These are phyloP conservation scores for Paramecium sexaurelia DNA, from an alignment of 73 alveolate genomes.

Conservation along the genomic window DNA sequence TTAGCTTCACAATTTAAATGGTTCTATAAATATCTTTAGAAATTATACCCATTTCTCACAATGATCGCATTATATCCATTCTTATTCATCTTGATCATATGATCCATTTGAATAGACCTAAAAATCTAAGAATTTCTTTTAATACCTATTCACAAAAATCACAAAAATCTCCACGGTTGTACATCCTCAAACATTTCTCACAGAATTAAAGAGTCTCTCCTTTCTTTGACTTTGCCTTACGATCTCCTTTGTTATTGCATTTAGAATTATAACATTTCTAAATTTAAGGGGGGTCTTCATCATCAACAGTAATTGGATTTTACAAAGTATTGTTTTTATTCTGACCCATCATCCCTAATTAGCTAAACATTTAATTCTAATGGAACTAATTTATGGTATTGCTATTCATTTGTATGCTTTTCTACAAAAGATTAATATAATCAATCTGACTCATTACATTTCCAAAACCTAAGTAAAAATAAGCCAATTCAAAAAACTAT, in stretches of 20 bases:
- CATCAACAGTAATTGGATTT: constrained; percentile 47
- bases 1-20: constrained; percentile 53
- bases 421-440: not conserved
- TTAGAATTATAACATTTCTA: not conserved
- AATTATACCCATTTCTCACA: constrained; percentile 48
- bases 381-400: not conserved
- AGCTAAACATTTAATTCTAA: not conserved
- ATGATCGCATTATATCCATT: constrained; percentile 50
- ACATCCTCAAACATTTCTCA: constrained; percentile 34
- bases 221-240: not conserved
- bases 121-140: not conserved
- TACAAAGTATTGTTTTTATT: not conserved
- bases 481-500: constrained; percentile 12
- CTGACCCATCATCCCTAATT: not conserved
- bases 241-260: constrained; percentile 39
- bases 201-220: constrained; percentile 8
- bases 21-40: not conserved
- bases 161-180: constrained; percentile 44
- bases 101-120: constrained; percentile 55
- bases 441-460: not conserved
- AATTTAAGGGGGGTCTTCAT: constrained; percentile 16
- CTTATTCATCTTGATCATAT: constrained; percentile 45
- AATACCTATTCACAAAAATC: constrained; percentile 57
- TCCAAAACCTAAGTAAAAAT: not conserved
- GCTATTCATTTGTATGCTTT: not conserved